Conservation (phyloP, 1,284 basidiomycete genomes). For the Pascua sp. region DNA sequence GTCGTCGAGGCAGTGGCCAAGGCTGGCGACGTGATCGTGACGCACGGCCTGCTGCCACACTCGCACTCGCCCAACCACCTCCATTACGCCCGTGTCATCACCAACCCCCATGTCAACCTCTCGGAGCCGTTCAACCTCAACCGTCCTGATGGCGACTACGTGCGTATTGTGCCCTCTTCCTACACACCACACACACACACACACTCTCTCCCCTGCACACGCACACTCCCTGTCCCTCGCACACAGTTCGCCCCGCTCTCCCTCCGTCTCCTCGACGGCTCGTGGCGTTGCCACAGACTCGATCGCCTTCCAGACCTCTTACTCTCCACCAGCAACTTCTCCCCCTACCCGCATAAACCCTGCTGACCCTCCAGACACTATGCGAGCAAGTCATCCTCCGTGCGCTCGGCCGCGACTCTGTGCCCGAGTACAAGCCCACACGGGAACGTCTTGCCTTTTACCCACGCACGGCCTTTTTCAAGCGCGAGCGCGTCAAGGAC, state of each 20-base stretch:
- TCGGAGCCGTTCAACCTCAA: constrained; percentile 31
- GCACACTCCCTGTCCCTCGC: too few relatives aligned
- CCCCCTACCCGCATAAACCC: neutral
- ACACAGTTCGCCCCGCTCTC: too few relatives aligned
- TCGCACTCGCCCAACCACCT: constrained; percentile 28
- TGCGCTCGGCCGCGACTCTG: constrained; percentile 20
- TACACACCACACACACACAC: neutral
- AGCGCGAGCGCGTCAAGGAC: constrained; percentile 19
- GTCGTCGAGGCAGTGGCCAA: constrained; percentile 21
- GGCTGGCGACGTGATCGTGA: constrained; percentile 30
- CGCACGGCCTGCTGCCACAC: constrained; percentile 34
- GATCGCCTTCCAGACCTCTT: too few relatives aligned
- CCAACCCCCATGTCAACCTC: constrained; percentile 35
- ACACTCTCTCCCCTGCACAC: too few relatives aligned
- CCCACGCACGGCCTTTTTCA: constrained; percentile 31
- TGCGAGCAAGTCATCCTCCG: constrained; percentile 37
- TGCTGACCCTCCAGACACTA: constrained; percentile 21
- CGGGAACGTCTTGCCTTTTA: constrained; percentile 22
- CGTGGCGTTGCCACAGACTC: too few relatives aligned
- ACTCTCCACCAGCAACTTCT: too few relatives aligned
- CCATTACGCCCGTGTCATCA: constrained; percentile 33
- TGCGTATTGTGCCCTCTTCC: constrained; percentile 6
- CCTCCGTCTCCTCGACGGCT: too few relatives aligned
- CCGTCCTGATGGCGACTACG: constrained; percentile 30
- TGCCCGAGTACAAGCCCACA: constrained; percentile 32